Conservation (phyloP, 2,329 filamentous ascomycete genomes). For the Colletotrichum filicis region DNA sequence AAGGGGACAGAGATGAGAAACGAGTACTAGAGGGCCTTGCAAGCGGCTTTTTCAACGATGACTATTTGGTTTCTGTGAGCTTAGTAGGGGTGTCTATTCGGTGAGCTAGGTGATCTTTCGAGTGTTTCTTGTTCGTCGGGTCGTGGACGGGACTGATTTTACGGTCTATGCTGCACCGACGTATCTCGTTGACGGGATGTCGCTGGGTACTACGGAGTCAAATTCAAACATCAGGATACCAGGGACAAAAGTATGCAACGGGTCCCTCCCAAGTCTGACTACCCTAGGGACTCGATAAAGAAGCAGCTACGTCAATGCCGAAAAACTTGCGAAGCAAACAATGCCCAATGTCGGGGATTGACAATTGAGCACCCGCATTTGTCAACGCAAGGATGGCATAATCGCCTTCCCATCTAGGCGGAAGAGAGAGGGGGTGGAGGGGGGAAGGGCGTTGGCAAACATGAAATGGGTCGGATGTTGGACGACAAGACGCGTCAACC, state of each 20-base stretch:
- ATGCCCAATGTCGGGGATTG: background rate
- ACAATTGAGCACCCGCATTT: background rate
- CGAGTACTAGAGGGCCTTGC: background rate
- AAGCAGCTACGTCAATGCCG: background rate
- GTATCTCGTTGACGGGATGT: too few species aligned
- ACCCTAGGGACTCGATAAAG: background rate
- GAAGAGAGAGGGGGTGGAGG: background rate
- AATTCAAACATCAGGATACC: too few species aligned
- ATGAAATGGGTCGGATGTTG: background rate
- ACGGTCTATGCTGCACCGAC: background rate
- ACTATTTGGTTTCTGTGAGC: background rate
- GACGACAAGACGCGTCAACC: background rate
- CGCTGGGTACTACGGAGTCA: too few species aligned
- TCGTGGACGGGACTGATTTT: background rate
- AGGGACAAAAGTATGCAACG: too few species aligned
- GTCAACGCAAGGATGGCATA: background rate
- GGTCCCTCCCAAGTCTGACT: too few species aligned
- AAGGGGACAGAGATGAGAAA: background rate
- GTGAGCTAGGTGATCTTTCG: too few species aligned
- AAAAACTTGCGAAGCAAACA: background rate
- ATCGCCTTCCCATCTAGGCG: background rate
- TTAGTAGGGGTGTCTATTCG: background rate
- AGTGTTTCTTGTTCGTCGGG: background rate
- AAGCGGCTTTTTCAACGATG: background rate
- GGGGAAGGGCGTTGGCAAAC: background rate